Evolutionary conservation across 2,329 filamentous ascomycete genomes (phyloP), one percentile per base, ranked within the genome.

Genomic region (Trichoderma asperellum): DNA sequence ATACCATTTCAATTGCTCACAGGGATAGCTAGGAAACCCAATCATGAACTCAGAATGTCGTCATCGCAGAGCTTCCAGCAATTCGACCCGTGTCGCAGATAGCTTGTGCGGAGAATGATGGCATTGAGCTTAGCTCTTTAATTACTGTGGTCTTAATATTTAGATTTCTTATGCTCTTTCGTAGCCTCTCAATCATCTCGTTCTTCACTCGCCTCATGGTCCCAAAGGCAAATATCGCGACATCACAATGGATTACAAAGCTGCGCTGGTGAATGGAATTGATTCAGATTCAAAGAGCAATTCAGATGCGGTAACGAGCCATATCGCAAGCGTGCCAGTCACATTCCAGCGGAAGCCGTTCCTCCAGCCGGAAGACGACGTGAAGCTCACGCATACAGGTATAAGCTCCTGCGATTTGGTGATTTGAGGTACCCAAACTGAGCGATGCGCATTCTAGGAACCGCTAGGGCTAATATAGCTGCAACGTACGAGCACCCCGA

Each of bases 391-490:
- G 2, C 74, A 78, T 60, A 71, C 73, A 2, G 77, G 76, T 78
- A 70, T 18, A 32, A 1, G 1, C 29, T 35, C 2, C 1, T 11
- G 3, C 7, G 8, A n/a, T 5, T 8, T 24, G 24, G 24, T 24
- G 24, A 24, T 24, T 24, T 24, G 24, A 2, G 24, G 24, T 24
- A 24, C 24, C 24, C 3, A 24, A 24, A 24, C 24, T 24, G 24
- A 24, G 24, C 24, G 3, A 24, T 24, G 24, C 24, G 24, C 24
- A 2, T 24, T 24, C 27, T 60, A 74, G 79, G 79, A 14, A 79
- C 77, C 16, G 73, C 79, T 6, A 72, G 79, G 27, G 78, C 74
- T n/a, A 81, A 79, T 47, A 70, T 79, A 49, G 79, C 79, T 1
- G 76, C 79, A 11, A 77, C 77, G 0, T 75, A 76, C 40, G 75